These are phyloP conservation scores for Fusarium fracticaudum DNA, from an alignment of 2,329 filamentous ascomycete species.

Conservation along the genomic window DNA sequence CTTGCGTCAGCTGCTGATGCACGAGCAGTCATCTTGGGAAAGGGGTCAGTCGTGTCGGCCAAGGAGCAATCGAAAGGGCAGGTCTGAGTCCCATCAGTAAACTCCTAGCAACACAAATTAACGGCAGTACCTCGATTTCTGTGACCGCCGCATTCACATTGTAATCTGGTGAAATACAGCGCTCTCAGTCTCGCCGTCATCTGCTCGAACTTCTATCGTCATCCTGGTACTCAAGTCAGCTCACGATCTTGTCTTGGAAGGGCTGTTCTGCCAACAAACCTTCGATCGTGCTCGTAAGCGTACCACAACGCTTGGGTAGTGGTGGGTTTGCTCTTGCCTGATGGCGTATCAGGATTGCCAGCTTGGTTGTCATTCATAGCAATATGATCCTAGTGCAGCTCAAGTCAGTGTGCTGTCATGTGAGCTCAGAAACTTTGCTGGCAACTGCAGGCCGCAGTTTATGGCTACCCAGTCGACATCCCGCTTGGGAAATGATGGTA, in stretches of 20 bases:
- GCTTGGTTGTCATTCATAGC: background rate
- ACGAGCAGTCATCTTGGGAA: background rate
- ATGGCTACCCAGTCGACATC: background rate
- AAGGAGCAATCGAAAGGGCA: background rate
- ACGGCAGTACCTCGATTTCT: too few species aligned
- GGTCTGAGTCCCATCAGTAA: background rate
- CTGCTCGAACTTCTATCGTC: background rate
- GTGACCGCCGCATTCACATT: background rate
- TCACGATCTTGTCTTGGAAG: too few species aligned
- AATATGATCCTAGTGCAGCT: background rate
- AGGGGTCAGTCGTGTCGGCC: background rate
- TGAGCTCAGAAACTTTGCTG: background rate
- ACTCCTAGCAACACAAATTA: too few species aligned
- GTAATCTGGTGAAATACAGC: too few species aligned
- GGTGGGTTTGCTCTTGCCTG: background rate
- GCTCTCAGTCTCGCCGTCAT: too few species aligned
- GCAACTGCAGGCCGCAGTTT: background rate
- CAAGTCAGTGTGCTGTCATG: background rate
- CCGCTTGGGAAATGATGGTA: background rate
- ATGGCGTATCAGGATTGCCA: too few species aligned
- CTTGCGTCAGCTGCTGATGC: background rate
- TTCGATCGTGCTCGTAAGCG: background rate
- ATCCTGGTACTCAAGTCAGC: background rate
- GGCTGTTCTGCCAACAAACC: too few species aligned
- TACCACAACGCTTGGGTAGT: fast-evolving